These are phyloP conservation scores for Eucalyptus marginata DNA, from an alignment of 345 rosid genomes.

Conservation along the genomic window DNA sequence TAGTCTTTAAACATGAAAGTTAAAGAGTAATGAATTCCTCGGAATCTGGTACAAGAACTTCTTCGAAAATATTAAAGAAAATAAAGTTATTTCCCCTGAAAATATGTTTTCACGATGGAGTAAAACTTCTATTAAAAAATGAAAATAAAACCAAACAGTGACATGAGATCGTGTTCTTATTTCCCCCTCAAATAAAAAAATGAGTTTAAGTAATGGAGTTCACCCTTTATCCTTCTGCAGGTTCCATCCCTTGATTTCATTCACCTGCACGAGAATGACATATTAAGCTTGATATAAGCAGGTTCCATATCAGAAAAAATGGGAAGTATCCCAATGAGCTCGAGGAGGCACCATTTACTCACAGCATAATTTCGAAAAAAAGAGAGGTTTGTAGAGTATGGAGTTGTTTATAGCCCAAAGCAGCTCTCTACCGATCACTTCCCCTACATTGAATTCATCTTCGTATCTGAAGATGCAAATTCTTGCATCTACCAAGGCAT, in stretches of 20 bases:
- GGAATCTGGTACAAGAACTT: background rate
- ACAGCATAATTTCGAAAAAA: background rate
- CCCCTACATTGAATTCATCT: no score
- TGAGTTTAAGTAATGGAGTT: background rate
- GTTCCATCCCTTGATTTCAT: background rate
- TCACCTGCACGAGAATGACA: background rate
- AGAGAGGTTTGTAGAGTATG: background rate
- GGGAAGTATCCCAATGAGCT: background rate
- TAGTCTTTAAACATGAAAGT: background rate
- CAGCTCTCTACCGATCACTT: no score
- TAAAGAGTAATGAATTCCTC: background rate
- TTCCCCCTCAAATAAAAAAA: background rate
- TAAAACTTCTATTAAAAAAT: background rate
- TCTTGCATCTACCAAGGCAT: background rate
- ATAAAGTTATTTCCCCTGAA: background rate
- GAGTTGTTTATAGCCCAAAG: no score
- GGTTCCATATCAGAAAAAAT: background rate
- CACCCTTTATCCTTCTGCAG: background rate
- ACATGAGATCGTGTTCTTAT: background rate
- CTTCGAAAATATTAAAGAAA: background rate
- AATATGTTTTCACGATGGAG: background rate
- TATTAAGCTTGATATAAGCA: background rate
- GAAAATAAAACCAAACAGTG: background rate
- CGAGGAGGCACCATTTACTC: background rate
- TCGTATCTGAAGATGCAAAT: no score